Conservation (phyloP, 768 basidiomycete species). For the Agrocybe chaxingu region DNA sequence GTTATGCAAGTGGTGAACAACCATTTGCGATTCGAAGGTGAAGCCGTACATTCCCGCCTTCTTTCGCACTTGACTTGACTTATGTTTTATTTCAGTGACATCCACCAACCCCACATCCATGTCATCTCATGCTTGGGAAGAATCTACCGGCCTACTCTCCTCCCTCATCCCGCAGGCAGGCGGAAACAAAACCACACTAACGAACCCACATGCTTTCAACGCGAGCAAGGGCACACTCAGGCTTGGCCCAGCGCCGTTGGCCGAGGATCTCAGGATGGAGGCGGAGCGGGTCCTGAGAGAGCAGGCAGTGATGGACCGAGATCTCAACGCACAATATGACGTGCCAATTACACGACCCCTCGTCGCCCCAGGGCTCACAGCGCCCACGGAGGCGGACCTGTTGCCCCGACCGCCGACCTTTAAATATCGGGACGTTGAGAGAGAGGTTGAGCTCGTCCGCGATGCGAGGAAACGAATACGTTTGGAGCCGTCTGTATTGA, state of each 20-base stretch:
- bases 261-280: constrained; percentile 79
- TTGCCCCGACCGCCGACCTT: constrained; percentile 81
- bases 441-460: constrained; percentile 85
- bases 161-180: constrained; percentile 67
- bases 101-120: constrained; percentile 64
- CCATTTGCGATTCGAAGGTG: constrained; percentile 88
- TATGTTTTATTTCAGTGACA: constrained; percentile 47
- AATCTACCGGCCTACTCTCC: constrained; percentile 79
- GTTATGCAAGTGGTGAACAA: constrained; percentile 95
- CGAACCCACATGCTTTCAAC: constrained; percentile 75
- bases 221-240: constrained; percentile 73
- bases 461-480: constrained; percentile 92
- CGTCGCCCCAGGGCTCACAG: constrained; percentile 49
- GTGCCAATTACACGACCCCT: constrained; percentile 49
- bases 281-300: constrained; percentile 78
- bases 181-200: constrained; percentile 45
- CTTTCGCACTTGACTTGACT: constrained; percentile 15
- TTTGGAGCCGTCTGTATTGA: constrained; percentile 70
- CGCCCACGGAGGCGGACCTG: constrained; percentile 70
- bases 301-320: constrained; percentile 73
- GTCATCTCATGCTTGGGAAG: constrained; percentile 72
- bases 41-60: constrained; percentile 16
- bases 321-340: constrained; percentile 66
- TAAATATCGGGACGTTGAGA: constrained; percentile 81
- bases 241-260: constrained; percentile 77